Conservation (phyloP, 2,329 filamentous ascomycete species). For the Catunica adiposa region DNA sequence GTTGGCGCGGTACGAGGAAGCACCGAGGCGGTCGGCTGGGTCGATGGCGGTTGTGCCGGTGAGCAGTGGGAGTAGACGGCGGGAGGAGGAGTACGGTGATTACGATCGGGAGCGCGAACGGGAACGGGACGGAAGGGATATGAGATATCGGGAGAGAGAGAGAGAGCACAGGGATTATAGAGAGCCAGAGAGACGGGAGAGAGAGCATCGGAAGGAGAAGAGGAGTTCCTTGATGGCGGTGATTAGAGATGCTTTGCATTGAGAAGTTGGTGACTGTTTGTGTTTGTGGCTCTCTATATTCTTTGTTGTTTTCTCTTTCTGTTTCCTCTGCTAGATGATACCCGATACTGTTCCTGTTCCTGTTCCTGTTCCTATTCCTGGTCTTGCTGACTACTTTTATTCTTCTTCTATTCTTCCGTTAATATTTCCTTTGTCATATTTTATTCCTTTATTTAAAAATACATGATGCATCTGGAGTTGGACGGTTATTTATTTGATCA, state of each 20-base stretch:
- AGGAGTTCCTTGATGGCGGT: slow-evolving; percentile 40
- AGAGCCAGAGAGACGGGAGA: slow-evolving; percentile 27
- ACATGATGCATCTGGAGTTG: too few species aligned
- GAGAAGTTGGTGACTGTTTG: slow-evolving; percentile 24
- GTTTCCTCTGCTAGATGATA: neutral
- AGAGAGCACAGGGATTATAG: slow-evolving; percentile 28
- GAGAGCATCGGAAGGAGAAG: slow-evolving; percentile 21
- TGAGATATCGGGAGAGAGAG: slow-evolving; percentile 22
- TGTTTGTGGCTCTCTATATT: slow-evolving; percentile 7
- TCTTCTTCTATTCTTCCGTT: neutral
- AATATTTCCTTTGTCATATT: slow-evolving; percentile 9
- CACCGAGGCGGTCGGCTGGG: neutral
- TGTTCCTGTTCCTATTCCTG: neutral
- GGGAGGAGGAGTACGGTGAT: slow-evolving; percentile 4
- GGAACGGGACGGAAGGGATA: slow-evolving; percentile 13
- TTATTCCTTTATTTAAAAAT: neutral
- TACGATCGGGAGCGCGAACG: slow-evolving; percentile 15
- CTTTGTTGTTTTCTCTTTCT: neutral
- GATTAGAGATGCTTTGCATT: slow-evolving; percentile 41
- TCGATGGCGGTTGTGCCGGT: slow-evolving; percentile 13
- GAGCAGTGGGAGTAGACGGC: neutral
- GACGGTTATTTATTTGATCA: neutral
- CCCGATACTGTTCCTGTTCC: neutral
- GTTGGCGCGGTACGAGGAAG: neutral
- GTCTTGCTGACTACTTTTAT: neutral